Evolutionary conservation across 768 basidiomycete species (phyloP), one percentile per base, ranked within the genome.

Genomic region (Multifurca ochricompacta): DNA sequence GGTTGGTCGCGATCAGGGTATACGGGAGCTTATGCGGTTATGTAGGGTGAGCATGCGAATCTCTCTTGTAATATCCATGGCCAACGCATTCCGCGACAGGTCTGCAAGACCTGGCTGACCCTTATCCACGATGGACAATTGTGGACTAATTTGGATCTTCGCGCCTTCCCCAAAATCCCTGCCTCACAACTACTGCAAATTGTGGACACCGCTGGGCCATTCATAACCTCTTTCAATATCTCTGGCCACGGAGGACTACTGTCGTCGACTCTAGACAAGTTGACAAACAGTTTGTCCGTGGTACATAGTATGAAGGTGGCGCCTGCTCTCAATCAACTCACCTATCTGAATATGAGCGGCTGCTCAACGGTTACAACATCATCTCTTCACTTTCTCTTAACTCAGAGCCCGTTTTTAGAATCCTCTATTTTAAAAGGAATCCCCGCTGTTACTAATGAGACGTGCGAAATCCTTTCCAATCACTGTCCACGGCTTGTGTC

Each of bases 41-140:
- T 82, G 83, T 66, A 77, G 87, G 74, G 91, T 94, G 69, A 70
- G 82, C 73, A 57, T 54, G 60, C 42, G 23, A 40, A 32, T 3
- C 19, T 6, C 44, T 47, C 28, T 43, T 36, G 47, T 40, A n/a
- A 21, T 44, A 42, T 46, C 25, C 31, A 35, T 23, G 19, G 18
- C 49, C 43, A 36, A 55, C 40, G 23, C 53, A n/a, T 39, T 13
- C 34, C 62, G 58, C 40, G 62, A 40, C 51, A 91, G 87, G 85
- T 91, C 10, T 92, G 85, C 27, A 85, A 79, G 65, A 63, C 73
- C 9, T 95, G 91, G 91, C 81, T 78, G 48, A 66, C 71, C 2
- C 77, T 93, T 35, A 81, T 83, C 23, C 81, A 84, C 61, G 92
- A 95, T 66, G 91, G 91, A 13, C 87, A 91, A 63, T 74, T 94